These are phyloP conservation scores for Polyporus tsugae DNA, from an alignment of 1,284 basidiomycete genomes.

Conservation along the genomic window DNA sequence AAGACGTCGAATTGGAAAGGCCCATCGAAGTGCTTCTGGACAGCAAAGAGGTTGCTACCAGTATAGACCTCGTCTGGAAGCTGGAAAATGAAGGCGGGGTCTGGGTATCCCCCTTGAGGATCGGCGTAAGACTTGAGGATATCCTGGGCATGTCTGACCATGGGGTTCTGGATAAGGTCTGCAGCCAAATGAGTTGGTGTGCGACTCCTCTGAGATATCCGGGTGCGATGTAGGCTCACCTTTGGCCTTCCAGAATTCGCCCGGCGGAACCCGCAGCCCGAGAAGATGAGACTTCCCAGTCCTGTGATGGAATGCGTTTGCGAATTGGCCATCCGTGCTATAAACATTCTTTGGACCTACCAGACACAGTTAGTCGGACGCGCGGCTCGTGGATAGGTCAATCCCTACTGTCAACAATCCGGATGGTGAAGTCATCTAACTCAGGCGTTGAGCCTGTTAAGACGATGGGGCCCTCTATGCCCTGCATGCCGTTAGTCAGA, in stretches of 20 bases:
- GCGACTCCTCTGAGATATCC: not conserved
- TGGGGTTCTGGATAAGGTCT: conserved; percentile 75
- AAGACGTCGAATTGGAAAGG: conserved; percentile 89
- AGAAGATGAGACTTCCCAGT: conserved; percentile 79
- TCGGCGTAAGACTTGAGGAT: conserved; percentile 66
- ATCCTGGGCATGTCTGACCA: conserved; percentile 67
- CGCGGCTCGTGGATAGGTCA: too few relatives aligned
- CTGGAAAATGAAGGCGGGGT: conserved; percentile 81
- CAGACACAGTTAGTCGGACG: not conserved
- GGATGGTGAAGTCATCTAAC: conserved; percentile 83
- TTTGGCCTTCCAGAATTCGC: conserved; percentile 86
- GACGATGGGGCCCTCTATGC: conserved; percentile 71
- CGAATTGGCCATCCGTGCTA: conserved; percentile 61
- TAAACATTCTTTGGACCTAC: conserved; percentile 66
- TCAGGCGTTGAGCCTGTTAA: conserved; percentile 80
- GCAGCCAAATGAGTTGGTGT: not conserved
- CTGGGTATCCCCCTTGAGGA: conserved; percentile 60
- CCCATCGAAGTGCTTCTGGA: conserved; percentile 88
- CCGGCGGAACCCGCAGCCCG: conserved; percentile 69
- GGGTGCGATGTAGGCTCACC: conserved; percentile 49
- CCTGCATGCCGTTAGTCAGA: conserved; percentile 53
- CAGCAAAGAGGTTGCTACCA: conserved; percentile 82
- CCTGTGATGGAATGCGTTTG: conserved; percentile 66
- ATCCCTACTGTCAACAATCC: conserved; percentile 78
- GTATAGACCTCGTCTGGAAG: conserved; percentile 78